A percentile compares a stretch with the other conserved stretches of the same genome.
Evolutionary conservation across 345 rosid species (phyloP).

Genomic region (Euphorbia tirucalli): DNA sequence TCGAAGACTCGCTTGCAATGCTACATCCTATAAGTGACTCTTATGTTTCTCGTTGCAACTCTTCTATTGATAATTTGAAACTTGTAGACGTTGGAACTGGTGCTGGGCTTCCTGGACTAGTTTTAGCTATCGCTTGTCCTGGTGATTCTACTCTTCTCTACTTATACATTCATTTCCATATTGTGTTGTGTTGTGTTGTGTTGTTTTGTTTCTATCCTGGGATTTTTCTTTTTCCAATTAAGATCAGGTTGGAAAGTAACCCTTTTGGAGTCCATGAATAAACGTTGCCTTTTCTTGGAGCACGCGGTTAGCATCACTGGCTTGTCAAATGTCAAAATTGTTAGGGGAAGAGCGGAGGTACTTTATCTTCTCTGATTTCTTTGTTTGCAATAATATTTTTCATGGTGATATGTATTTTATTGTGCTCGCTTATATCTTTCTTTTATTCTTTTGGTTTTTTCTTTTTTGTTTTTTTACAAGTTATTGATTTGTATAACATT

Average conservation of each 20-base stretch:
- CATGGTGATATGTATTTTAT: background rate
- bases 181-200: background rate
- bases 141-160: conserved; percentile 31
- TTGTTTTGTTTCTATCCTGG: background rate
- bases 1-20: conserved; percentile 83
- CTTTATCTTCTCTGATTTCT: background rate
- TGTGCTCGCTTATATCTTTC: background rate
- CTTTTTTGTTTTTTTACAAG: background rate
- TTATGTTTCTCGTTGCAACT: conserved; percentile 38
- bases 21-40: conserved; percentile 53
- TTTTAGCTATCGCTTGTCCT: conserved; percentile 79
- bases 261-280: conserved; percentile 75
- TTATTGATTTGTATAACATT: conserved; percentile 13
- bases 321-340: conserved; percentile 60
- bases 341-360: conserved; percentile 96
- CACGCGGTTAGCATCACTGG: conserved; percentile 61
- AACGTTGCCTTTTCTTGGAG: conserved; percentile 87
- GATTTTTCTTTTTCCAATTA: background rate
- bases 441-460: too few relatives aligned
- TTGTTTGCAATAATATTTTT: background rate
- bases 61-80: conserved; percentile 36
- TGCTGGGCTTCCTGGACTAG: conserved; percentile 84
- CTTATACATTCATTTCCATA: background rate
- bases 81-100: conserved; percentile 89
- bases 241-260: conserved; percentile 82